These are phyloP conservation scores for Pythium periplocum DNA, from an alignment of 352 stramenopile genomes.

Conservation along the genomic window DNA sequence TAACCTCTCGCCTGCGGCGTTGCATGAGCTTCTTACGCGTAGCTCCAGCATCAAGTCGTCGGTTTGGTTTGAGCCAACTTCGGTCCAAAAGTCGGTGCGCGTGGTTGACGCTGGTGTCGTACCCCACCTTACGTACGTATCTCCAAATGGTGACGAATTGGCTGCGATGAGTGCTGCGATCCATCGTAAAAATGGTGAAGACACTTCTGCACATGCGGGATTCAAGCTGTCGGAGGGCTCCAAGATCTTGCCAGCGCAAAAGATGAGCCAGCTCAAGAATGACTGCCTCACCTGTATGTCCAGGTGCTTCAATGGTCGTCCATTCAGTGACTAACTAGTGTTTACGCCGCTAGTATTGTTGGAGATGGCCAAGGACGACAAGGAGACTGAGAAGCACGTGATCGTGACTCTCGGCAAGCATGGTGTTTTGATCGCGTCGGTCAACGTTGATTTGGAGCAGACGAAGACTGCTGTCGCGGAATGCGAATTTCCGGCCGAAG, in stretches of 20 bases:
- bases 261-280: slow-evolving; percentile 57
- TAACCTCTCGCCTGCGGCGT: slow-evolving; percentile 49
- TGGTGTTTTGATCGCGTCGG: slow-evolving; percentile 60
- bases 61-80: slow-evolving; percentile 84
- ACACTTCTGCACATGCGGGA: slow-evolving; percentile 23
- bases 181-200: slow-evolving; percentile 19
- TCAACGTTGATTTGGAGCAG: slow-evolving; percentile 39
- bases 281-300: slow-evolving; percentile 57
- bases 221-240: slow-evolving; percentile 51
- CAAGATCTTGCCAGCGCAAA: slow-evolving; percentile 28
- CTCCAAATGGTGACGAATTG: slow-evolving; percentile 74
- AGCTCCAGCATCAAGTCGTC: slow-evolving; percentile 30
- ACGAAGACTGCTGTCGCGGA: slow-evolving; percentile 22
- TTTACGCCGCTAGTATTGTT: slow-evolving; percentile 32
- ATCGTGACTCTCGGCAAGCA: slow-evolving; percentile 77
- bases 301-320: not conserved
- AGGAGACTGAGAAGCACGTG: slow-evolving; percentile 47
- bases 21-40: slow-evolving; percentile 46
- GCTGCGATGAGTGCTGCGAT: slow-evolving; percentile 65
- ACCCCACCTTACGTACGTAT: slow-evolving; percentile 57
- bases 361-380: slow-evolving; percentile 54
- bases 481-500: slow-evolving; percentile 34
- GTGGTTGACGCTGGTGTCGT: slow-evolving; percentile 47
- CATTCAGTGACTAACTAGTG: slow-evolving; percentile 1
- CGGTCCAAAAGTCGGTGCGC: slow-evolving; percentile 72